Evolutionary conservation across 257 asterid species (phyloP).

Genomic region (Cruciata laevipes): DNA sequence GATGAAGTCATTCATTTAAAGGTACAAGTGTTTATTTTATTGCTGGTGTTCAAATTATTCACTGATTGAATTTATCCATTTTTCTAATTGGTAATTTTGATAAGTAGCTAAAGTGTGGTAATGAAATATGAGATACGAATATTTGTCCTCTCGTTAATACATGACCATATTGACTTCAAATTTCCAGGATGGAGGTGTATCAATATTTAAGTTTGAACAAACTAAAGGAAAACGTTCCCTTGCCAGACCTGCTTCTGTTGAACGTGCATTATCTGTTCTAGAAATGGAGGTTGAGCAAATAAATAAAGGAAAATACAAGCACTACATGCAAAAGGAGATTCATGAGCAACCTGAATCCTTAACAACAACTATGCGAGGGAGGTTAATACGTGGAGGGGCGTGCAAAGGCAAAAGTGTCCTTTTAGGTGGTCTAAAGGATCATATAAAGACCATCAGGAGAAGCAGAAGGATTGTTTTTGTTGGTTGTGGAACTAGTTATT

Average conservation of each 20-base stretch:
- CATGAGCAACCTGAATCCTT: constrained; percentile 97
- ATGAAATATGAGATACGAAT: not conserved
- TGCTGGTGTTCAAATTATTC: not conserved
- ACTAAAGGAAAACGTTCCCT: constrained; percentile 45
- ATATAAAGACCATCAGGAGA: constrained; percentile 85
- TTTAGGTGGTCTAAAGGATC: constrained; percentile 93
- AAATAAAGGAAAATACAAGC: constrained; percentile 89
- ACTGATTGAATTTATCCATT: not conserved
- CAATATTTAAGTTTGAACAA: constrained; percentile 74
- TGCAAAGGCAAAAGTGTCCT: constrained; percentile 85
- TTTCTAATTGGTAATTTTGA: not conserved
- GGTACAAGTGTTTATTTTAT: constrained; percentile 29
- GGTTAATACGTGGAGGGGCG: constrained; percentile 91
- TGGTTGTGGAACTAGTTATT: constrained; percentile 97
- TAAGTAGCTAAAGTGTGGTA: not conserved
- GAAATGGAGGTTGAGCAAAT: constrained; percentile 98
- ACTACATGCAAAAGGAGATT: constrained; percentile 98
- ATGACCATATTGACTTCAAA: constrained; percentile 8
- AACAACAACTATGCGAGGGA: constrained; percentile 92
- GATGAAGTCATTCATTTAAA: constrained; percentile 82
- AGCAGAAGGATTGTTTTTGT: constrained; percentile 91
- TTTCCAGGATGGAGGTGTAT: constrained; percentile 80
- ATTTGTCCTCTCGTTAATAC: not conserved
- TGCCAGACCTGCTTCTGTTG: constrained; percentile 71
- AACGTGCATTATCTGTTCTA: constrained; percentile 87